Conservation (phyloP, 2,329 filamentous ascomycete species). For the Xylaria sp. region DNA sequence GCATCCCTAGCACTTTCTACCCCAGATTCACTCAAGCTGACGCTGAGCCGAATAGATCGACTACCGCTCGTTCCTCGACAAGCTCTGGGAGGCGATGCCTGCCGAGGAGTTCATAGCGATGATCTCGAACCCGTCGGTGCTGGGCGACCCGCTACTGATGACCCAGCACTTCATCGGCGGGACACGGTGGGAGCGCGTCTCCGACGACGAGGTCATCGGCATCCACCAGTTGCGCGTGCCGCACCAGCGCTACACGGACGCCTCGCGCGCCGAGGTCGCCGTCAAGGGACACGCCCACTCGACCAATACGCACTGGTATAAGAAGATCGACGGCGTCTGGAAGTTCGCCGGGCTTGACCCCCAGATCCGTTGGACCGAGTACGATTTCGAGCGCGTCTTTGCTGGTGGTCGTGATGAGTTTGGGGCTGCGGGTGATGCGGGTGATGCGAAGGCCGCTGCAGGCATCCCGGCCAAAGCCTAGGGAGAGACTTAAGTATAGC, state of each 20-base stretch:
- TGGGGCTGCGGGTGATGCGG: slow-evolving; percentile 33
- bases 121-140: slow-evolving; percentile 60
- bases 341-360: slow-evolving; percentile 64
- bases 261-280: slow-evolving; percentile 52
- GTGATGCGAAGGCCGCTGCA: slow-evolving; percentile 22
- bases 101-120: slow-evolving; percentile 66
- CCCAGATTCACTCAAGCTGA: slow-evolving; percentile 2
- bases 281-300: slow-evolving; percentile 67
- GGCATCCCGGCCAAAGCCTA: slow-evolving; percentile 28
- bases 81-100: slow-evolving; percentile 65
- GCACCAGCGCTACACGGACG: slow-evolving; percentile 65
- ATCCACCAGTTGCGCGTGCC: slow-evolving; percentile 66
- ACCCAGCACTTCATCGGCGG: slow-evolving; percentile 70
- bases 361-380: slow-evolving; percentile 62
- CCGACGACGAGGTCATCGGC: slow-evolving; percentile 64
- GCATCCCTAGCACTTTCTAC: background rate
- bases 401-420: slow-evolving; percentile 47
- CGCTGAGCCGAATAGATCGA: slow-evolving; percentile 58
- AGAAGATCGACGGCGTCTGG: slow-evolving; percentile 64
- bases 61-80: slow-evolving; percentile 69
- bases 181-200: slow-evolving; percentile 62
- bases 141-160: slow-evolving; percentile 65
- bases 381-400: slow-evolving; percentile 63
- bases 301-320: slow-evolving; percentile 63
- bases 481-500: background rate